Base-by-base conservation (phyloP, 306 rosid genomes). In the Medicago lupulina region DNA sequence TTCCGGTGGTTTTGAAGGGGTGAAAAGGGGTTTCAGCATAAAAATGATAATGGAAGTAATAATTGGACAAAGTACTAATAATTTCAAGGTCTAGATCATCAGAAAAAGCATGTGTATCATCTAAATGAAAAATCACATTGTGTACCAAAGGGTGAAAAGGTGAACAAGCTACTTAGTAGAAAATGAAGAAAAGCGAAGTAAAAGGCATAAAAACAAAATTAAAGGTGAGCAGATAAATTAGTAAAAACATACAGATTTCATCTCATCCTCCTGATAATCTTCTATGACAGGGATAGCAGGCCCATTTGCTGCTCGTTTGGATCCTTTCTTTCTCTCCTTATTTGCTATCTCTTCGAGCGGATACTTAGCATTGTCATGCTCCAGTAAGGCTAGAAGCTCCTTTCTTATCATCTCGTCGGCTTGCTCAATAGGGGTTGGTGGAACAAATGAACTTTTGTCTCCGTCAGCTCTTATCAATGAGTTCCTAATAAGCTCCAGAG, bases 391-490 rank as follows among this genome's bases (percentile, higher is more conserved):
- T 64, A 91, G 83, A 71, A 91, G 93, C 79, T 93, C 98, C 82
- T 83, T 88, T 49, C 88, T 81, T 73, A 93, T 79, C 89, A 88
- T 82, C 84, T 89, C 97, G 83, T 91, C 97, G 63, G 98, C 97
- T 82, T 83, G 96, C 85, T 93, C 98, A n/a, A 91, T 80, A 21
- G 85, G 76, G 34, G 97, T 93, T 73, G 96, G 98, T 60, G 97
- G 98, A 74, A 93, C 97, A 81, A 93, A 90, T 68, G 97, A 91
- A 85, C 98, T 93, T 88, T 89, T 93, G 81, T 93, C 98, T 74
- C 86, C 98, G 84, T 89, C 97, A 74, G 93, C 89, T 83, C 83
- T 88, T 79, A 88, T 74, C 87, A 93, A 86, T 57, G 98, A 91
- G 83, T 88, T 89, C 75, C 84, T 88, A 76, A 93, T 90, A 25